Conservation (phyloP, 768 basidiomycete species). For the Rhodotorula paludigena region DNA sequence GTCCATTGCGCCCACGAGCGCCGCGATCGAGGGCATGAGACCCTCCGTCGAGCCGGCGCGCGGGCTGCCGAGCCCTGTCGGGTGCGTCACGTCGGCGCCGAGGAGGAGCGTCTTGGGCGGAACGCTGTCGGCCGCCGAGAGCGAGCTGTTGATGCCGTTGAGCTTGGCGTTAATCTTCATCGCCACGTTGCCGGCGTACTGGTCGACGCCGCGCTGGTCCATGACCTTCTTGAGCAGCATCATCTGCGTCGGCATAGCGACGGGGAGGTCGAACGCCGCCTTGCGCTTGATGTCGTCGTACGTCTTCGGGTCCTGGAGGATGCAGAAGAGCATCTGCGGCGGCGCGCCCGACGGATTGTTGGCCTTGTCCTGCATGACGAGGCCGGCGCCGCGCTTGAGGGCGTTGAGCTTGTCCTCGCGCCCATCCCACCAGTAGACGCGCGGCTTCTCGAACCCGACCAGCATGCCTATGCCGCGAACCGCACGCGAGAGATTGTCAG, state of each 20-base stretch:
- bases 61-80: constrained; percentile 17
- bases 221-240: constrained; percentile 23
- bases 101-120: constrained; percentile 21
- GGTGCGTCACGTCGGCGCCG: constrained; percentile 35
- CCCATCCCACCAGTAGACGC: too few species aligned
- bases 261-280: constrained; percentile 22
- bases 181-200: constrained; percentile 22
- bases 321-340: constrained; percentile 29
- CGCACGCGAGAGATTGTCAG: too few species aligned
- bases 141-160: constrained; percentile 26
- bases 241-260: constrained; percentile 20
- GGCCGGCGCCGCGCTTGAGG: too few species aligned
- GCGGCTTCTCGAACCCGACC: too few species aligned
- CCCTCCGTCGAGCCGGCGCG: constrained; percentile 11
- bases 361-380: not conserved
- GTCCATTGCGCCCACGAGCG: constrained; percentile 20
- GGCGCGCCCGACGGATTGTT: constrained; percentile 3
- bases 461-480: too few species aligned
- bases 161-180: constrained; percentile 32
- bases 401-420: too few species aligned
- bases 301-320: constrained; percentile 18
- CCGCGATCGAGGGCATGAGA: constrained; percentile 29
- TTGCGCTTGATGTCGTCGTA: constrained; percentile 32
- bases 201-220: constrained; percentile 24
- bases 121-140: not conserved